phyloP scores from a whole-genome alignment of 2,329 filamentous ascomycete genomes.

The Albophoma yamanashiensis region DNA sequence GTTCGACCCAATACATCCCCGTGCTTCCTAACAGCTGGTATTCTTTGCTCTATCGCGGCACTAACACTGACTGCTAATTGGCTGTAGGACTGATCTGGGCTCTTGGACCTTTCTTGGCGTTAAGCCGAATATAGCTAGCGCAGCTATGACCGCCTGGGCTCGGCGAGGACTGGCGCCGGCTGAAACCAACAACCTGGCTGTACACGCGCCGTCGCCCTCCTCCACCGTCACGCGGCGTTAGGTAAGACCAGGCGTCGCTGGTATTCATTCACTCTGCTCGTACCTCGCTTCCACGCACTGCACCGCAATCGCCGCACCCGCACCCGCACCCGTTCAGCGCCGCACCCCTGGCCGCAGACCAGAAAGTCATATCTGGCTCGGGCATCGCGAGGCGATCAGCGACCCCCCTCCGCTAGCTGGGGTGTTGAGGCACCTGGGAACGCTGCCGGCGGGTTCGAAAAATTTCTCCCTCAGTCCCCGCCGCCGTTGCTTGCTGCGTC shows the following conservation, averaged over 20 bases:
- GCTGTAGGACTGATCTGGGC: background rate
- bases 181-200: background rate
- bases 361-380: slow-evolving; percentile 4
- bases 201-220: background rate
- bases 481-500: background rate
- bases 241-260: slow-evolving; percentile 19
- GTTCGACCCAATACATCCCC: fast-evolving
- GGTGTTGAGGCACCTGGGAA: slow-evolving; percentile 5
- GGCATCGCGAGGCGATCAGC: slow-evolving; percentile 4
- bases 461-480: slow-evolving; percentile 17
- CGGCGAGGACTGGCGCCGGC: background rate
- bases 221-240: slow-evolving; percentile 11
- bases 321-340: background rate
- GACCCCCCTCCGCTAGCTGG: slow-evolving; percentile 3
- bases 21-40: background rate
- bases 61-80: background rate
- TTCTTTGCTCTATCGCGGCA: background rate
- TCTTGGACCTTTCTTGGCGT: background rate
- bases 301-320: slow-evolving; percentile 3
- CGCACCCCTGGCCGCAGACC: slow-evolving; percentile 5
- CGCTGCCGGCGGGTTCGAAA: slow-evolving; percentile 17
- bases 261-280: slow-evolving; percentile 8
- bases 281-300: slow-evolving; percentile 9
- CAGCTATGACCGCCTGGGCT: background rate
- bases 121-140: background rate